Conservation (phyloP, 75 land plant species). For the Picea glauca region DNA sequence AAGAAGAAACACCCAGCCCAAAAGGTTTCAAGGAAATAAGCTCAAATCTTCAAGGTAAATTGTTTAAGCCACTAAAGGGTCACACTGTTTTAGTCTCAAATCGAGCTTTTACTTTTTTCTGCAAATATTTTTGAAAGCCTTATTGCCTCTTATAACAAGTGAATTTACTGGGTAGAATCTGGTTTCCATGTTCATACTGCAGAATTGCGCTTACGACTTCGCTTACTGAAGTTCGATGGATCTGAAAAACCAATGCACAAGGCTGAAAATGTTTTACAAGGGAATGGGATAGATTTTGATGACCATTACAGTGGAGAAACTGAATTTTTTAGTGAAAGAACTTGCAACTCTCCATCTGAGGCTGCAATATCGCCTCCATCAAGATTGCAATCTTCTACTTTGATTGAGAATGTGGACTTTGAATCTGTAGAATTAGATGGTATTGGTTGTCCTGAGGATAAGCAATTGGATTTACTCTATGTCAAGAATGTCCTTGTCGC, state of each 20-base stretch:
- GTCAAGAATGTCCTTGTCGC: conserved; percentile 43
- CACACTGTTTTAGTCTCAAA: background rate
- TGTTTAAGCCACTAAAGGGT: background rate
- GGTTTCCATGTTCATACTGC: conserved; percentile 14
- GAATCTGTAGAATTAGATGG: background rate
- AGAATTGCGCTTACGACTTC: conserved; percentile 12
- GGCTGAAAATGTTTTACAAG: conserved; percentile 30
- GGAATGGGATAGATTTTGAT: conserved; percentile 11
- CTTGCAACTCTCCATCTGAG: background rate
- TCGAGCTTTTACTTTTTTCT: background rate
- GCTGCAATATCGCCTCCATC: conserved; percentile 3
- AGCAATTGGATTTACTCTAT: conserved; percentile 33
- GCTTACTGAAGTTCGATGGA: conserved; percentile 10
- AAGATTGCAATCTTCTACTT: background rate
- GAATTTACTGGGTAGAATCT: conserved; percentile 3
- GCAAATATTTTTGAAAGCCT: background rate
- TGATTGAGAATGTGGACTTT: conserved; percentile 1
- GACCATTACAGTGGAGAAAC: background rate
- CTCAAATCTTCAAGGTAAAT: conserved; percentile 58
- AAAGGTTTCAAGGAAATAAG: conserved; percentile 51
- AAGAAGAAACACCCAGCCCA: conserved; percentile 44
- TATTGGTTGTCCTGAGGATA: conserved; percentile 14
- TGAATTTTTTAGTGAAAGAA: background rate
- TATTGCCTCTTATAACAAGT: background rate
- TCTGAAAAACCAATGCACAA: conserved; percentile 6